Percentiles rank a stretch among this genome's conserved stretches.
phyloP scores from a whole-genome alignment of 495 filamentous ascomycete genomes.

The Choiromyces venosus region DNA sequence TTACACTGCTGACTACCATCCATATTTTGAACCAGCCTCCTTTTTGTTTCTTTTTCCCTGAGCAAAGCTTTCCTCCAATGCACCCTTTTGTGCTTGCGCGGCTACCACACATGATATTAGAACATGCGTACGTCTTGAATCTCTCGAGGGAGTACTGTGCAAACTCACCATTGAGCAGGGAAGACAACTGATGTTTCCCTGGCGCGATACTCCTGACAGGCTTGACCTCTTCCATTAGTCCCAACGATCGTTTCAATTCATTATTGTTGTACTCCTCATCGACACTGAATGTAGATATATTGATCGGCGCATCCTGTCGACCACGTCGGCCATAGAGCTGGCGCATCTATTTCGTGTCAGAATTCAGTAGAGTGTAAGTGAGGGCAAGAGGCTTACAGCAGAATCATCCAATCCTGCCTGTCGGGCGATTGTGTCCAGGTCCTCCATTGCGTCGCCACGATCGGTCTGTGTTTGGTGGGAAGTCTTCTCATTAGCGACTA shows the following conservation, averaged over 20 bases:
- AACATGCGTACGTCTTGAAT: not conserved
- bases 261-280: constrained; percentile 42
- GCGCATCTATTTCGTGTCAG: constrained; percentile 32
- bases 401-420: constrained; percentile 34
- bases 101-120: constrained; percentile 14
- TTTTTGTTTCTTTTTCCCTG: constrained; percentile 40
- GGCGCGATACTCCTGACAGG: constrained; percentile 40
- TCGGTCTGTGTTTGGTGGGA: not conserved
- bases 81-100: constrained; percentile 41
- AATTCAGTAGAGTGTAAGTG: too few relatives aligned
- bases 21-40: constrained; percentile 41
- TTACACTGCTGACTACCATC: constrained; percentile 27
- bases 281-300: constrained; percentile 40
- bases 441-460: constrained; percentile 15
- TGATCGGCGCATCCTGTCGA: constrained; percentile 29
- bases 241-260: constrained; percentile 35
- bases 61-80: constrained; percentile 41
- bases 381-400: constrained; percentile 25
- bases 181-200: constrained; percentile 40
- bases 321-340: constrained; percentile 41
- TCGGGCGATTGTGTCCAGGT: constrained; percentile 34
- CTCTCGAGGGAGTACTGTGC: not conserved
- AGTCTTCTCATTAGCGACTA: not conserved
- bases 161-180: constrained; percentile 37
- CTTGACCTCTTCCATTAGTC: constrained; percentile 38